Base-by-base conservation (phyloP, 306 rosid species). In the Lathyrus oleraceus region DNA sequence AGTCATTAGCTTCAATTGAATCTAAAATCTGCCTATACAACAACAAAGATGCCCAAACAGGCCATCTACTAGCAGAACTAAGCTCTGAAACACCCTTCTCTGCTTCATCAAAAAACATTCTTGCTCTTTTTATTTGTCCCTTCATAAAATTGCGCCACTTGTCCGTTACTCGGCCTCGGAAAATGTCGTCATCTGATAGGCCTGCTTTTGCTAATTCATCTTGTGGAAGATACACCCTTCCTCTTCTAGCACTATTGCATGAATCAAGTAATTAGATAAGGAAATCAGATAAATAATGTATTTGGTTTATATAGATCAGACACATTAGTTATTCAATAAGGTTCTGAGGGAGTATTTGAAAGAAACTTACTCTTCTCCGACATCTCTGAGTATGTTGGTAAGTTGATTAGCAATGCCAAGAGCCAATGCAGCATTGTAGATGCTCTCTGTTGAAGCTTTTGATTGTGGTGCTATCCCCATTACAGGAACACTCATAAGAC, bases 401-500 rank as follows among this genome's bases (percentile, higher is more conserved):
- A 94, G 98, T 67, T 94, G 98, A 79, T 94, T 94, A 30, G 98
- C 97, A 23, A 94, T 86, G 73, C 98, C 98, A 58, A 94, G 96
- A 8, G 95, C 90, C 80, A 94, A 75, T 9, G 97, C 97, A 77
- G 97, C 97, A 81, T 90, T 90, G 71, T 94, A 90, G 56, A 94
- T 83, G 3, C 75, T 79, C 72, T 94, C 97, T 7, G 96, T 82
- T 7, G 98, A 84, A 71, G 94, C 92, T 66, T 77, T 87, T n/a
- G 98, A 87, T 67, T 90, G 83, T 0, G 87, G 91, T 39, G 86
- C 78, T 35, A 94, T 86, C 8, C 98, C 98, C 98, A 94, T 94
- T 0, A 94, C 97, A 2, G 98, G 98, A 71, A 94, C 98, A 78
- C 98, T 94, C 98, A 94, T 94, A 12, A 94, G 97, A n/a, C 97